These are phyloP conservation scores for Debaryomyces psychrophilus DNA, from an alignment of 1,139 yeast species.

Conservation along the genomic window DNA sequence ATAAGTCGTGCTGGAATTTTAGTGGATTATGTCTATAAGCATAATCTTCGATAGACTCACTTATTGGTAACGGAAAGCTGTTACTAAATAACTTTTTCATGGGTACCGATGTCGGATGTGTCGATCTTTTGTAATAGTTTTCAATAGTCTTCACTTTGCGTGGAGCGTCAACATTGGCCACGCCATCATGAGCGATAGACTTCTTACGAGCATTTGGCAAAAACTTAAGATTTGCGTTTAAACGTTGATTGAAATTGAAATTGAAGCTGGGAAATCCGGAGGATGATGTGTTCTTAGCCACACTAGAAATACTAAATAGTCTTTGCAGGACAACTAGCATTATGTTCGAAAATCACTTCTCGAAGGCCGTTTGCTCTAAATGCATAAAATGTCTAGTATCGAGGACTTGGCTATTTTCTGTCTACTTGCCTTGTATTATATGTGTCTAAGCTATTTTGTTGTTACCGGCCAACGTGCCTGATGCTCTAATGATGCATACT, in stretches of 20 bases:
- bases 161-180: constrained; percentile 1
- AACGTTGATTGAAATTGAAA: background rate
- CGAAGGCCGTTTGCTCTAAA: background rate
- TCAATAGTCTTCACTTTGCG: background rate
- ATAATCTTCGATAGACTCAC: constrained; percentile 57
- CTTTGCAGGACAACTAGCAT: constrained; percentile 7
- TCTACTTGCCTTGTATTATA: background rate
- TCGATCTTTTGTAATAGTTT: constrained; percentile 44
- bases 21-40: constrained; percentile 42
- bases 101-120: constrained; percentile 68
- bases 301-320: constrained; percentile 1
- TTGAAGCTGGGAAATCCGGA: constrained; percentile 8
- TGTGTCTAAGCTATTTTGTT: background rate
- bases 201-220: background rate
- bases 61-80: constrained; percentile 59
- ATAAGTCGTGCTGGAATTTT: constrained; percentile 55
- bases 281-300: constrained; percentile 1
- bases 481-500: background rate
- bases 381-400: background rate
- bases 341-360: background rate
- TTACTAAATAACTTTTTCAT: constrained; percentile 51
- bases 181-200: background rate
- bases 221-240: background rate
- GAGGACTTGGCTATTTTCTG: background rate
- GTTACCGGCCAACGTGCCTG: background rate